phyloP scores from a whole-genome alignment of 2,329 filamentous ascomycete species.

The Blumeriella jaapii region DNA sequence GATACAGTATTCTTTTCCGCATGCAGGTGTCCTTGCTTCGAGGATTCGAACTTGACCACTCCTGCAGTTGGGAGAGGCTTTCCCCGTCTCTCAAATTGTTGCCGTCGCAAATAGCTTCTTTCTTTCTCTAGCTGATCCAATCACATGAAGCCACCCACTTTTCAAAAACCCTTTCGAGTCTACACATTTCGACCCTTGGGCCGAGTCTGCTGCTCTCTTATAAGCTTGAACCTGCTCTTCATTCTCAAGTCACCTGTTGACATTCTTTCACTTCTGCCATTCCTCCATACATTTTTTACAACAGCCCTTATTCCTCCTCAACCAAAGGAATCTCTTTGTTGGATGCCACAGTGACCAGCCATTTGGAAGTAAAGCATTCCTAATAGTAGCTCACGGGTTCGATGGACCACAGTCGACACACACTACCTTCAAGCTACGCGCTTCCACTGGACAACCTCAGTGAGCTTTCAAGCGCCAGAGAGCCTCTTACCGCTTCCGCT shows the following conservation, averaged over 20 bases:
- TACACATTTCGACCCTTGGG: neutral
- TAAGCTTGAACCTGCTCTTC: conserved; percentile 23
- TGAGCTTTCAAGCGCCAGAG: conserved; percentile 15
- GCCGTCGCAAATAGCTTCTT: conserved; percentile 11
- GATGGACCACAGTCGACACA: conserved; percentile 22
- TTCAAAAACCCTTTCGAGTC: conserved; percentile 6
- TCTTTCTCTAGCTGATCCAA: conserved; percentile 13
- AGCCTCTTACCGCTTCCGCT: conserved; percentile 23
- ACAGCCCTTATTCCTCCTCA: conserved; percentile 23
- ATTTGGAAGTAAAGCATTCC: conserved; percentile 23
- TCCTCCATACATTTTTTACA: conserved; percentile 26
- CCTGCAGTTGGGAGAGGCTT: conserved; percentile 6
- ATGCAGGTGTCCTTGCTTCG: conserved; percentile 19
- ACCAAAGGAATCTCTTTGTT: conserved; percentile 17
- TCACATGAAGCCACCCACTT: conserved; percentile 18
- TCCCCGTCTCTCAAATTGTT: conserved; percentile 14
- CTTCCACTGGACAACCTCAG: conserved; percentile 15
- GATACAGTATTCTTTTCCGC: conserved; percentile 9
- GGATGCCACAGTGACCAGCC: conserved; percentile 11
- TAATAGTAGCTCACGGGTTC: conserved; percentile 11
- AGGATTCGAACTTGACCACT: conserved; percentile 14
- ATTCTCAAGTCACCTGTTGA: conserved; percentile 24
- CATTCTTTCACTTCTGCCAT: conserved; percentile 25
- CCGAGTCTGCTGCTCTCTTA: conserved; percentile 16
- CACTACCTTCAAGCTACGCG: conserved; percentile 17